Evolutionary conservation across 805 yeast genomes (phyloP).

Genomic region (Yamadazyma laniorum): DNA sequence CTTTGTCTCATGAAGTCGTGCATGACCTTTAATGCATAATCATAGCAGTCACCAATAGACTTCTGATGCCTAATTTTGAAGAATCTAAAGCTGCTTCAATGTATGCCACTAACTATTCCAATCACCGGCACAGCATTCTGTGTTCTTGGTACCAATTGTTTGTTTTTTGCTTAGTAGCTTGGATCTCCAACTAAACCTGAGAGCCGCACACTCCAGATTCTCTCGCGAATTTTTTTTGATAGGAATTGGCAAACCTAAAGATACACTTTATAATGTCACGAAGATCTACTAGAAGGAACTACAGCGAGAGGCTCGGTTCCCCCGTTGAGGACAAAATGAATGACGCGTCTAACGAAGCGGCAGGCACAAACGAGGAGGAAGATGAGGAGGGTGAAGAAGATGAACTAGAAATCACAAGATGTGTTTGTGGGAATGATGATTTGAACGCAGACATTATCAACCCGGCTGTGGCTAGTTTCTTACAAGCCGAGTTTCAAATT

Average conservation of each 20-base stretch:
- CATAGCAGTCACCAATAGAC: too few relatives aligned
- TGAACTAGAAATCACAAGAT: slow-evolving; percentile 42
- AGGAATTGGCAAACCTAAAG: not conserved
- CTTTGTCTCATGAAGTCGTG: too few relatives aligned
- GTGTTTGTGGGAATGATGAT: slow-evolving; percentile 43
- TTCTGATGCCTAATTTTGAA: too few relatives aligned
- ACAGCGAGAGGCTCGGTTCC: slow-evolving; percentile 9
- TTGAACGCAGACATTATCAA: slow-evolving; percentile 25
- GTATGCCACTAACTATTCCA: too few relatives aligned
- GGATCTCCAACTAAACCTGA: too few relatives aligned
- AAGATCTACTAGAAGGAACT: slow-evolving; percentile 13
- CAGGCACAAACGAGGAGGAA: slow-evolving; percentile 2
- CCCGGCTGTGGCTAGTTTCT: slow-evolving; percentile 22
- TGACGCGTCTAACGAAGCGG: not conserved
- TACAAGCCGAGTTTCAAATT: slow-evolving; percentile 33
- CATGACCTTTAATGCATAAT: too few relatives aligned
- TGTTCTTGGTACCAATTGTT: too few relatives aligned
- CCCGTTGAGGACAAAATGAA: slow-evolving; percentile 1
- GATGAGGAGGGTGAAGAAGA: slow-evolving; percentile 27
- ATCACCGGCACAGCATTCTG: too few relatives aligned
- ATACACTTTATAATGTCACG: slow-evolving; percentile 12
- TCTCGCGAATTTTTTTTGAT: slow-evolving; percentile 6
- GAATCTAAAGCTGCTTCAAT: too few relatives aligned
- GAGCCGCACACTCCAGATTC: too few relatives aligned
- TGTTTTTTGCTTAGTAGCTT: too few relatives aligned